A percentile compares a stretch with the other conserved stretches of the same genome.
Conservation (phyloP, 345 rosid genomes). For the Dovyalis caffra region DNA sequence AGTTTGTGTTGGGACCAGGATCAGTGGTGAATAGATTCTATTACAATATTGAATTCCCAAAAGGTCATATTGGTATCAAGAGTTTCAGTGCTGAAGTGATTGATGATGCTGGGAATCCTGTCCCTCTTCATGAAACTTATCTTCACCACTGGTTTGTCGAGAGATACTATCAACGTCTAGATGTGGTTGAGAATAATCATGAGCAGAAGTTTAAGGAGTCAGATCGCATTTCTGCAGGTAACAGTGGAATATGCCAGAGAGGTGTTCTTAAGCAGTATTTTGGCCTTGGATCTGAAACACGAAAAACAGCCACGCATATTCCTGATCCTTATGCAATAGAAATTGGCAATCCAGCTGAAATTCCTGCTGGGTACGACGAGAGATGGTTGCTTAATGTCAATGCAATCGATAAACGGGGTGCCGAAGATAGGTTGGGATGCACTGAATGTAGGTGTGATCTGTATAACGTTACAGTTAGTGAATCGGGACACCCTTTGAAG, state of each 20-base stretch:
- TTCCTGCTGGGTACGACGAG: slow-evolving; percentile 67
- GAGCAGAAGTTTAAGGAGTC: slow-evolving; percentile 5
- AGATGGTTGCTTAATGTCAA: slow-evolving; percentile 77
- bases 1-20: slow-evolving; percentile 66
- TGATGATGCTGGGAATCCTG: slow-evolving; percentile 59
- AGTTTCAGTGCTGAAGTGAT: slow-evolving; percentile 63
- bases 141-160: slow-evolving; percentile 79
- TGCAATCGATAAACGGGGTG: slow-evolving; percentile 86
- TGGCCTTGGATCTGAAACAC: slow-evolving; percentile 87
- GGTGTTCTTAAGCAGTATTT: slow-evolving; percentile 44
- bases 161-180: slow-evolving; percentile 43
- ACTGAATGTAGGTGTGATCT: slow-evolving; percentile 73
- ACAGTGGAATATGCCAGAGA: slow-evolving; percentile 65
- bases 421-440: slow-evolving; percentile 67
- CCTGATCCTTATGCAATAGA: slow-evolving; percentile 91
- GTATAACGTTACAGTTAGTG: slow-evolving; percentile 63
- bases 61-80: slow-evolving; percentile 78
- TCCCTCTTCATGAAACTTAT: slow-evolving; percentile 78
- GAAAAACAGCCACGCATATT: slow-evolving; percentile 54
- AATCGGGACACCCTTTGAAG: slow-evolving; percentile 41
- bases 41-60: slow-evolving; percentile 63
- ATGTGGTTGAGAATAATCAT: slow-evolving; percentile 11
- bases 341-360: slow-evolving; percentile 57
- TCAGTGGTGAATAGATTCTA: slow-evolving; percentile 54
- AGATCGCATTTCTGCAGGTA: slow-evolving; percentile 32